Conservation (phyloP, 176 grass and related monocot genomes). For the Juncus inflexus region DNA sequence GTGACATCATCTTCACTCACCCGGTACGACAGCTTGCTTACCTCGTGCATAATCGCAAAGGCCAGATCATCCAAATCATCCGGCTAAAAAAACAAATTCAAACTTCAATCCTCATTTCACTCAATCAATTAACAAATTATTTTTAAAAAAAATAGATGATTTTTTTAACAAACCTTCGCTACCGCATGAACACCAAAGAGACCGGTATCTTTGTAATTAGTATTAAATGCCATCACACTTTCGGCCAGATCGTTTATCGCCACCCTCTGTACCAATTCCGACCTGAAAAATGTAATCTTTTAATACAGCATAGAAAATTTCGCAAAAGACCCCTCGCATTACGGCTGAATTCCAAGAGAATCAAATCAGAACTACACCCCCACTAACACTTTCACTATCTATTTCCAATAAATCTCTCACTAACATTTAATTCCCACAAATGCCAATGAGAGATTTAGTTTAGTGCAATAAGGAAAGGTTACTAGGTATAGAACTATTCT, state of each 20-base stretch:
- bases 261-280: constrained; percentile 86
- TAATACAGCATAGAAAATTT: too few species aligned
- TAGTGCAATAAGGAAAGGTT: too few species aligned
- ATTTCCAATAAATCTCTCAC: too few species aligned
- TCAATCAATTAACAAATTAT: not conserved
- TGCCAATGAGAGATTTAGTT: too few species aligned
- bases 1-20: constrained; percentile 96
- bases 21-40: constrained; percentile 91
- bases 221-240: constrained; percentile 97
- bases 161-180: constrained; percentile 55
- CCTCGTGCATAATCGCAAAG: constrained; percentile 92
- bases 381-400: too few species aligned
- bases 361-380: too few species aligned
- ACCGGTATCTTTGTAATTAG: constrained; percentile 95
- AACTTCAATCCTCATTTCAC: not conserved
- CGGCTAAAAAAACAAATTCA: constrained; percentile 40
- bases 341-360: too few species aligned
- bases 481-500: too few species aligned
- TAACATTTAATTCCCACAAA: too few species aligned
- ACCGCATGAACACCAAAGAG: constrained; percentile 96
- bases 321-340: too few species aligned
- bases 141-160: not conserved
- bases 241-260: constrained; percentile 96
- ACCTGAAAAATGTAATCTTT: constrained; percentile 37
- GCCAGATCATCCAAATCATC: constrained; percentile 95